Base-by-base conservation (phyloP, 179 eudicot genomes). In the Amaranthus tricolor region DNA sequence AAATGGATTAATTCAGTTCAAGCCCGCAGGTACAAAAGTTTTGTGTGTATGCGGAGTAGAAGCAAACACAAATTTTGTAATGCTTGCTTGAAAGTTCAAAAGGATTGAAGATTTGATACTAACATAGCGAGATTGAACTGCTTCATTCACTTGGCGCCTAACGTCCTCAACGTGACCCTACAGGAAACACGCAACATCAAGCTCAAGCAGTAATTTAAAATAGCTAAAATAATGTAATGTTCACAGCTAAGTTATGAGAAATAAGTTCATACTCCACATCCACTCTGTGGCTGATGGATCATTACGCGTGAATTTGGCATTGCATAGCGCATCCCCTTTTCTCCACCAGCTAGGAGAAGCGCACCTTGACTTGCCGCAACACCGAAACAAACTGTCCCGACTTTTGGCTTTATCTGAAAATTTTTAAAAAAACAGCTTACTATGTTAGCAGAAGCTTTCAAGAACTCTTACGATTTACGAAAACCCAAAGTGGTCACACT, bases 311-410 rank as follows among this genome's bases (percentile, higher is more conserved):
- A 76, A 85, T 94, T 94, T 79, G 98, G 98, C 98, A 94, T 94
- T 16, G 98, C 81, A 73, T 89, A 94, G 47, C 98, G 90, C 98
- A 94, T 94, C 59, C 98, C 98, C 84, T 91, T 94, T 72, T 94
- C 93, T 78, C 97, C 98, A 80, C 97, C 97, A 71, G 98, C 97
- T 83, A 94, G 98, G 76, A 94, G 90, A 80, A 94, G 89, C 13
- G 97, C 90, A 65, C 86, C 97, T 77, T 94, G 96, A 83, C 97
- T 90, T 65, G 98, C 98, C 76, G 89, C 93, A 70, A 89, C 86
- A 73, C 98, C 98, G 80, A 94, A 91, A 80, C 98, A 88, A 71
- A 94, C 97, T 24, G 98, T 94, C 66, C 98, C 98, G 77, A 94
- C 98, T 89, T 86, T 94, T 68, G 98, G 97, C 76, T 94, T 94